phyloP scores from a whole-genome alignment of 2,329 filamentous ascomycete species.

The Trichoderma sp. region DNA sequence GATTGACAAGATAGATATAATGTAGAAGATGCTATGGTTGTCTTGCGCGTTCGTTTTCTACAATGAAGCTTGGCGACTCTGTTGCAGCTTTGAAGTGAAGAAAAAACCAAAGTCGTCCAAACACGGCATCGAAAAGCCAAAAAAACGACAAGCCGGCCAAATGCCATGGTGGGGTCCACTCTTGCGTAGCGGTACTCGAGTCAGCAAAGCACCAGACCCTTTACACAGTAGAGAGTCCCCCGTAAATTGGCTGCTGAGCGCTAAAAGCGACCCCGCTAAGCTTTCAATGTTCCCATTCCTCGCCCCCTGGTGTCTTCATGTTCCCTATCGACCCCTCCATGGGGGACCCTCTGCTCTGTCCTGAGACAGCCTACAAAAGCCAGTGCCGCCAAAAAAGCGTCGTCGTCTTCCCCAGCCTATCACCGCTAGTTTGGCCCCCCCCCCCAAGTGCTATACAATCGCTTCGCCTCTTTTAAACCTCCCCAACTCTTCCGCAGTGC shows the following conservation, averaged over 20 bases:
- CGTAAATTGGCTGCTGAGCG: not conserved
- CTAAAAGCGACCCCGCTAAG: constrained; percentile 18
- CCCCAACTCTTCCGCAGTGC: not conserved
- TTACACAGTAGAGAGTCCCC: no score
- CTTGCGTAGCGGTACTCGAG: not conserved
- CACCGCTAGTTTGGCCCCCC: constrained; percentile 8
- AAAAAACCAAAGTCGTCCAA: not conserved
- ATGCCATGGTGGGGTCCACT: constrained; percentile 15
- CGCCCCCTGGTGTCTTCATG: not conserved
- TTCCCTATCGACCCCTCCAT: constrained; percentile 16
- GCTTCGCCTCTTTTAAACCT: constrained; percentile 6
- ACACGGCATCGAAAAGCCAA: constrained; percentile 10
- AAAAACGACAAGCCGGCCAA: constrained; percentile 3
- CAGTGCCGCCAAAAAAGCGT: not conserved
- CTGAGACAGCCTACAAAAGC: no score
- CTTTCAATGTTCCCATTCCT: not conserved
- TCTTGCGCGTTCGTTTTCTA: not conserved
- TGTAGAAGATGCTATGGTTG: not conserved
- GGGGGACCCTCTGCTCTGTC: not conserved
- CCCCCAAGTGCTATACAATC: not conserved
- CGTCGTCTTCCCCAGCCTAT: constrained; percentile 1
- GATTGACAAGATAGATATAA: not conserved
- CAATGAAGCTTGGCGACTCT: not conserved
- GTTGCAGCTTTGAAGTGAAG: not conserved
- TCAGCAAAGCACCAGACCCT: constrained; percentile 4